Conservation (phyloP, 768 basidiomycete genomes). For the Hygrocybe punicea region DNA sequence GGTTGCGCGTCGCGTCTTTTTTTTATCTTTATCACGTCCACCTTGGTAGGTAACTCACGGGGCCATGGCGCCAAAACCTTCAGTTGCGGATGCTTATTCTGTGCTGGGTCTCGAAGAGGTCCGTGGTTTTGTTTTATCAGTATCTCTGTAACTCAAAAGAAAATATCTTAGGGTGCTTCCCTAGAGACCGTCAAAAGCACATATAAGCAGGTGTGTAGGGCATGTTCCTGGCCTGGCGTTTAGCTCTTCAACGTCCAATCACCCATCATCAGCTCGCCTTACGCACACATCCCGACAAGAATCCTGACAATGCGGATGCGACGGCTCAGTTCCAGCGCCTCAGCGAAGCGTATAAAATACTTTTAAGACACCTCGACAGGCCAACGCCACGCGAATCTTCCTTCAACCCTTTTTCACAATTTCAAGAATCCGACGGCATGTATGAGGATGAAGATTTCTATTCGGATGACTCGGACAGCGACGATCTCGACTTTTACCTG, state of each 20-base stretch:
- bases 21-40: not conserved
- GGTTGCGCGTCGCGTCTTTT: not conserved
- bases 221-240: not conserved
- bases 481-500: constrained; percentile 41
- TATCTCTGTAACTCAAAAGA: constrained; percentile 10
- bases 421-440: constrained; percentile 34
- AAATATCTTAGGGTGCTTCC: constrained; percentile 47
- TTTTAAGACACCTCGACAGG: constrained; percentile 53
- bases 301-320: constrained; percentile 59
- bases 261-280: constrained; percentile 49
- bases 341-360: constrained; percentile 62
- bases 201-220: constrained; percentile 62
- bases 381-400: constrained; percentile 19
- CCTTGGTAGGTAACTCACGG: not conserved
- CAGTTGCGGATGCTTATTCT: constrained; percentile 32
- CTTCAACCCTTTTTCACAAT: constrained; percentile 17
- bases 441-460: constrained; percentile 26
- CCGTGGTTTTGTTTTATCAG: constrained; percentile 9
- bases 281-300: constrained; percentile 75
- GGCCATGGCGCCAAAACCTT: constrained; percentile 5
- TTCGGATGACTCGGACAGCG: constrained; percentile 27
- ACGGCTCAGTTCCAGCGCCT: constrained; percentile 68
- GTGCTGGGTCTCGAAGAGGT: constrained; percentile 57
- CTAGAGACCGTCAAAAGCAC: constrained; percentile 62
- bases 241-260: not conserved